phyloP scores from a whole-genome alignment of 2,329 filamentous ascomycete genomes.

The Monosporascus sp. region DNA sequence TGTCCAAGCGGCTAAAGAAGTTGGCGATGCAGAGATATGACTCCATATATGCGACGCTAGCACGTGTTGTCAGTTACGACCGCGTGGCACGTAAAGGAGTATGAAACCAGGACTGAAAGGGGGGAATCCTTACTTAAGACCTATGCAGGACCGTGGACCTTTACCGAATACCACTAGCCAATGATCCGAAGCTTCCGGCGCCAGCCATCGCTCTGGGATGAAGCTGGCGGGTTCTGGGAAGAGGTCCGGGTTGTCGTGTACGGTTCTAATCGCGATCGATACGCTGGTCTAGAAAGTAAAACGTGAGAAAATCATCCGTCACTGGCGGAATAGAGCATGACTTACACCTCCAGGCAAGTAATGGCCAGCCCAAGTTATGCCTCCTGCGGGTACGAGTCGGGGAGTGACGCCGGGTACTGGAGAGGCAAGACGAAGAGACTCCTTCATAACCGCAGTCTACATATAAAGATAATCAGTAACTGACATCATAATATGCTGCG shows the following conservation, averaged over 20 bases:
- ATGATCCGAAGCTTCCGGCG: slow-evolving; percentile 4
- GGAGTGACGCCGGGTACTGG: slow-evolving; percentile 9
- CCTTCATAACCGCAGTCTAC: slow-evolving; percentile 6
- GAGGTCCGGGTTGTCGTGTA: slow-evolving; percentile 14
- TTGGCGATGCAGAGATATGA: slow-evolving; percentile 2
- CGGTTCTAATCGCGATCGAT: neutral
- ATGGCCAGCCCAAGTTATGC: neutral
- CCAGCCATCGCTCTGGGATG: slow-evolving; percentile 15
- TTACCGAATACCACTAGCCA: slow-evolving; percentile 16
- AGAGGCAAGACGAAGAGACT: slow-evolving; percentile 5
- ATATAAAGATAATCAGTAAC: too few species aligned
- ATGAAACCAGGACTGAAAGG: neutral
- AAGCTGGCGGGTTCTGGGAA: slow-evolving; percentile 13
- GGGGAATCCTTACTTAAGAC: slow-evolving; percentile 7
- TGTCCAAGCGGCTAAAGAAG: slow-evolving; percentile 2
- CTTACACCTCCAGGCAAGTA: neutral
- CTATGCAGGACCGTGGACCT: slow-evolving; percentile 17
- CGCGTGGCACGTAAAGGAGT: too few species aligned
- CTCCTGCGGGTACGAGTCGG: slow-evolving; percentile 2
- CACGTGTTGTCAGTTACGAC: too few species aligned
- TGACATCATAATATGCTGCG: too few species aligned
- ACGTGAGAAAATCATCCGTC: too few species aligned
- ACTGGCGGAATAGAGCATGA: too few species aligned
- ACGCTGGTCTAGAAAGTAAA: neutral
- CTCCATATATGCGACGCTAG: slow-evolving; percentile 3